A percentile compares a stretch with the other conserved stretches of the same genome.
Evolutionary conservation across 2,329 filamentous ascomycete species (phyloP).

Genomic region (Harringtonia lauricola): DNA sequence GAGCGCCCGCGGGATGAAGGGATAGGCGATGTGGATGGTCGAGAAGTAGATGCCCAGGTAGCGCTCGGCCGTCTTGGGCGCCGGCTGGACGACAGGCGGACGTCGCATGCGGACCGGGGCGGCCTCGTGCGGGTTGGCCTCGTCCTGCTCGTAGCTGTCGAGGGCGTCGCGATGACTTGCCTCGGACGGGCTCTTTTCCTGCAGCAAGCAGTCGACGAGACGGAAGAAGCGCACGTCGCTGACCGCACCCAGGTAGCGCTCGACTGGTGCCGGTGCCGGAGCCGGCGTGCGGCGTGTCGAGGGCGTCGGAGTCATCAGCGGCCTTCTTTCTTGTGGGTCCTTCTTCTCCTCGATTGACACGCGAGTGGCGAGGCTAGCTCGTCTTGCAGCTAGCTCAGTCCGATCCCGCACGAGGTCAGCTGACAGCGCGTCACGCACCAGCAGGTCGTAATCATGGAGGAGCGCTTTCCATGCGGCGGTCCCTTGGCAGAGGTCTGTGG

Average conservation of each 20-base stretch:
- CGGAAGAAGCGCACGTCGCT: slow-evolving; percentile 26
- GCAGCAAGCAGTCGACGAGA: slow-evolving; percentile 17
- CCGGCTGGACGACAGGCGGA: slow-evolving; percentile 2
- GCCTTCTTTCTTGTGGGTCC: too few species aligned
- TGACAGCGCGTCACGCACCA: background rate
- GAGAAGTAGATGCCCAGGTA: slow-evolving; percentile 17
- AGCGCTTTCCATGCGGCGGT: background rate
- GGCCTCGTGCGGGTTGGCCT: background rate
- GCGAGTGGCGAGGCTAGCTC: background rate
- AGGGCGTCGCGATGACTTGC: slow-evolving; percentile 4
- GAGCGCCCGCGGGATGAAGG: slow-evolving; percentile 17
- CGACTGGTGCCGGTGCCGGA: too few species aligned
- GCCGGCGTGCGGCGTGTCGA: too few species aligned
- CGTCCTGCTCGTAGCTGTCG: slow-evolving; percentile 14
- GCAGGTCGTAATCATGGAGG: slow-evolving; percentile 3
- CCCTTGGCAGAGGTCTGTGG: background rate
- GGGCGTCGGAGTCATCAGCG: too few species aligned
- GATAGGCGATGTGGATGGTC: slow-evolving; percentile 23
- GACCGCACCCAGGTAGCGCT: slow-evolving; percentile 24
- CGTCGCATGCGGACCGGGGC: background rate
- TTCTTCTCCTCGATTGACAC: too few species aligned
- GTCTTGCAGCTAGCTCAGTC: background rate
- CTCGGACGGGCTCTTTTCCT: slow-evolving; percentile 2
- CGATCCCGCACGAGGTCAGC: background rate
- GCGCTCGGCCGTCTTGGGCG: slow-evolving; percentile 3